Conservation (phyloP, 768 basidiomycete genomes). For the Psilocybe tampanensis region DNA sequence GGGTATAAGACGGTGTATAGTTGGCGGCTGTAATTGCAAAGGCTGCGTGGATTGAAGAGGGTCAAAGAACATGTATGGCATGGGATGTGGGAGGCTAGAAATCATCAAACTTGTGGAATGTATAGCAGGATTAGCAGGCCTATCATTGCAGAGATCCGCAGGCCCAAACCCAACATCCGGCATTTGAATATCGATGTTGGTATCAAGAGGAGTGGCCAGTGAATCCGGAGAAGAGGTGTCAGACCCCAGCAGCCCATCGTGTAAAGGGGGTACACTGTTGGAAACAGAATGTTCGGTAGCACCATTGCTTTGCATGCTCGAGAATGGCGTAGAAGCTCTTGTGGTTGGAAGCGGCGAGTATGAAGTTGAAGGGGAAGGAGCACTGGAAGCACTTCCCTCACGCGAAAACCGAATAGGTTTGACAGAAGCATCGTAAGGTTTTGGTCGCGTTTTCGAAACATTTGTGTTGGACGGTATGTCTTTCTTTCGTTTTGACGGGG, state of each 20-base stretch:
- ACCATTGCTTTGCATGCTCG: slow-evolving; percentile 32
- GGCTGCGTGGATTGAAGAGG: slow-evolving; percentile 48
- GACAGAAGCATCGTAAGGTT: slow-evolving; percentile 64
- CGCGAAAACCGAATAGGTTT: slow-evolving; percentile 49
- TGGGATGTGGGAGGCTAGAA: slow-evolving; percentile 30
- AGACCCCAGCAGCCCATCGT: slow-evolving; percentile 42
- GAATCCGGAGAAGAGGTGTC: slow-evolving; percentile 51
- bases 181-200: slow-evolving; percentile 41
- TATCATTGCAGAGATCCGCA: slow-evolving; percentile 10
- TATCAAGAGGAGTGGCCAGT: slow-evolving; percentile 45
- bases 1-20: slow-evolving; percentile 85
- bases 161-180: slow-evolving; percentile 29
- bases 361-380: slow-evolving; percentile 48
- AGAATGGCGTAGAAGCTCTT: slow-evolving; percentile 47
- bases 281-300: slow-evolving; percentile 27
- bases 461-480: slow-evolving; percentile 29
- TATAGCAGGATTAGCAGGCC: slow-evolving; percentile 12
- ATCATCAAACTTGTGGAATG: slow-evolving; percentile 18
- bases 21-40: slow-evolving; percentile 58
- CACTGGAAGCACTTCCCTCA: slow-evolving; percentile 57
- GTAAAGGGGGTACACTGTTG: slow-evolving; percentile 34
- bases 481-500: slow-evolving; percentile 55
- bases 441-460: slow-evolving; percentile 59
- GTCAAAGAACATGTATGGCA: slow-evolving; percentile 68
- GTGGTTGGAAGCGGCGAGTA: slow-evolving; percentile 46